A percentile compares a stretch with the other conserved stretches of the same genome.
These are phyloP conservation scores for Lathyrus aphaca DNA, from an alignment of 306 rosid species.

Conservation along the genomic window DNA sequence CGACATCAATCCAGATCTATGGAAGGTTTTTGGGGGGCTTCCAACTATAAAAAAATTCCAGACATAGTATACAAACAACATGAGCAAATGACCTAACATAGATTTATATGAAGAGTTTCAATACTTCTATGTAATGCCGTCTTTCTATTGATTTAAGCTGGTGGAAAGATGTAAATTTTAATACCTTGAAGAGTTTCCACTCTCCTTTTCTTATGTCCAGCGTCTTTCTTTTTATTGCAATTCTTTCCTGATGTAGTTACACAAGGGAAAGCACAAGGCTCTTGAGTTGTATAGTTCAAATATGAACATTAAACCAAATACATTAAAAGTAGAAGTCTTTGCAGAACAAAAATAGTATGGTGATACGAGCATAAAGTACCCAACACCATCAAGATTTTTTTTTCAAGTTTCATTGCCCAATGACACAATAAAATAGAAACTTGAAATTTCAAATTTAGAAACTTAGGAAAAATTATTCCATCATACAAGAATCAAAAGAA, in stretches of 20 bases:
- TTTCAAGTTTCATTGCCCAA: constrained; percentile 21
- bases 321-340: constrained; percentile 30
- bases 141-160: constrained; percentile 29
- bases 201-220: constrained; percentile 75
- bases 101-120: constrained; percentile 7
- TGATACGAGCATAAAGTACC: constrained; percentile 33
- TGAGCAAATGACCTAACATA: constrained; percentile 21
- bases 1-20: constrained; percentile 61
- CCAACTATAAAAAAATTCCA: constrained; percentile 47
- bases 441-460: constrained; percentile 9
- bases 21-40: constrained; percentile 62
- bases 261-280: constrained; percentile 44
- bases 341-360: constrained; percentile 34
- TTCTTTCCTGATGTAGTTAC: constrained; percentile 77
- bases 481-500: constrained; percentile 27
- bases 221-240: constrained; percentile 72
- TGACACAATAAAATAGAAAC: constrained; percentile 26
- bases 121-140: constrained; percentile 13
- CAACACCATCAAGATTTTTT: neutral
- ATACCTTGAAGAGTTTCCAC: constrained; percentile 79
- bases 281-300: constrained; percentile 29
- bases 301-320: constrained; percentile 29
- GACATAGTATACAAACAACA: constrained; percentile 27
- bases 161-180: constrained; percentile 40
- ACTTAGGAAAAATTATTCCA: neutral